A percentile compares a stretch with the other conserved stretches of the same genome.
These are phyloP conservation scores for Diutina mesorugosa DNA, from an alignment of 1,139 yeast genomes.

Conservation along the genomic window DNA sequence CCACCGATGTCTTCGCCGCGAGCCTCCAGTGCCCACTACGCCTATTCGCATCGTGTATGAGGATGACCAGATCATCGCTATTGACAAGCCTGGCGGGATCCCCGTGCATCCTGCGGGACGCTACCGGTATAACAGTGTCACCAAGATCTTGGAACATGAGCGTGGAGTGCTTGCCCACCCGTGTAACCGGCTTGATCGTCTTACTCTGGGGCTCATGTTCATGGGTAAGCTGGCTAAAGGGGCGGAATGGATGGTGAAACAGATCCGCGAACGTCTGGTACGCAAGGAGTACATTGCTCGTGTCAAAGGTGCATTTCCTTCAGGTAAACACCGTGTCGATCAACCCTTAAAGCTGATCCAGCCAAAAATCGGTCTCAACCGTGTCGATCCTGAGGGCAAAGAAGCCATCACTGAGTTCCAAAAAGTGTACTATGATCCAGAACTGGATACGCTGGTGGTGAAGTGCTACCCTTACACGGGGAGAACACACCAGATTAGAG, in stretches of 20 bases:
- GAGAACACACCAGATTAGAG: constrained; percentile 88
- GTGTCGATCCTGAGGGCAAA: constrained; percentile 59
- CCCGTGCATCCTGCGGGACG: constrained; percentile 98
- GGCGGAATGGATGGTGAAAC: constrained; percentile 66
- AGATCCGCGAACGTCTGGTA: constrained; percentile 65
- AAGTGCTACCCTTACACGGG: constrained; percentile 83
- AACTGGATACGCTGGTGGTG: constrained; percentile 51
- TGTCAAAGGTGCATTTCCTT: constrained; percentile 77
- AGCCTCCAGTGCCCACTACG: constrained; percentile 73
- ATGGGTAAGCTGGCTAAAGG: constrained; percentile 74
- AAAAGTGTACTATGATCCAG: constrained; percentile 48
- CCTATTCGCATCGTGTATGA: constrained; percentile 65
- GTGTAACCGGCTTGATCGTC: constrained; percentile 79
- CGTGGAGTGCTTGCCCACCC: constrained; percentile 61
- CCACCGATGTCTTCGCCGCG: constrained; percentile 81
- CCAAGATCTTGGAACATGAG: constrained; percentile 68
- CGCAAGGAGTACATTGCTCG: constrained; percentile 77
- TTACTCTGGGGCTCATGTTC: constrained; percentile 93
- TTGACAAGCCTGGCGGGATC: constrained; percentile 89
- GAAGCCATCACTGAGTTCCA: constrained; percentile 43
- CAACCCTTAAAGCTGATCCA: constrained; percentile 61
- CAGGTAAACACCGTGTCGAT: constrained; percentile 35
- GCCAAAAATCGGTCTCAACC: constrained; percentile 69
- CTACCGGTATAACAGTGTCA: constrained; percentile 74
- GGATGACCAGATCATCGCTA: constrained; percentile 67